Conservation (phyloP, 1,284 basidiomycete genomes). For the Apiotrichum brassicae region DNA sequence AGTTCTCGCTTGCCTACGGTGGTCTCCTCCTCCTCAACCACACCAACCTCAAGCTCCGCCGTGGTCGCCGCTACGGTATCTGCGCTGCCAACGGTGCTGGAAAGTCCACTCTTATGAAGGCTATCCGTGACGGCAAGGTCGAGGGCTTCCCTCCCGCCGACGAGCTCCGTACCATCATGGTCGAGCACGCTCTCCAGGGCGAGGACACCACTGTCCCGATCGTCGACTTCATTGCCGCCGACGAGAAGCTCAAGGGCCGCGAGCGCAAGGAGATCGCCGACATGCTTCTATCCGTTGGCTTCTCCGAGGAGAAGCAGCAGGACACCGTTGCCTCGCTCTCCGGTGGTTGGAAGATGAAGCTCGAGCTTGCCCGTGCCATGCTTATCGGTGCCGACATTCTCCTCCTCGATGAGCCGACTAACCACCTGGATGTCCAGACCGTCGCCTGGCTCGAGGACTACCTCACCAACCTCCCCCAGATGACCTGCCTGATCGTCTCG, state of each 20-base stretch:
- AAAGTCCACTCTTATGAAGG: conserved; percentile 94
- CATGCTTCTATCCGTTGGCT: conserved; percentile 81
- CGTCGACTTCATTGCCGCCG: conserved; percentile 77
- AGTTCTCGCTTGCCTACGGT: conserved; percentile 96
- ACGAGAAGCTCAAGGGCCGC: conserved; percentile 53
- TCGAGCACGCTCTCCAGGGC: conserved; percentile 90
- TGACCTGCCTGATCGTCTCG: conserved; percentile 92
- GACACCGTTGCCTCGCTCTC: conserved; percentile 85
- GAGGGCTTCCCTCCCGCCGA: conserved; percentile 92
- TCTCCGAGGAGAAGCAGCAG: conserved; percentile 77
- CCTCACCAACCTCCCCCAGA: conserved; percentile 67
- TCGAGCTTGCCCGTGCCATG: conserved; percentile 90
- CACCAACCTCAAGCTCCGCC: conserved; percentile 81
- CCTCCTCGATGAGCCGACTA: conserved; percentile 54
- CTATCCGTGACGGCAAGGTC: conserved; percentile 88
- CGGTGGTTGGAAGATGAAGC: conserved; percentile 98
- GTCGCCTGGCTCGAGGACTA: conserved; percentile 93
- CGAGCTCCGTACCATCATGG: conserved; percentile 84
- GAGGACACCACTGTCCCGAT: conserved; percentile 76
- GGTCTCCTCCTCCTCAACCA: conserved; percentile 92
- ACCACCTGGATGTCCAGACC: conserved; percentile 75
- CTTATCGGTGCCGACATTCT: conserved; percentile 91
- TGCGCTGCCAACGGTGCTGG: conserved; percentile 93
- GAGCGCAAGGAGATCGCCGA: conserved; percentile 64
- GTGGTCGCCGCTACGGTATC: conserved; percentile 90